phyloP scores from a whole-genome alignment of 2,329 filamentous ascomycete genomes.

The Aspergillus niger region DNA sequence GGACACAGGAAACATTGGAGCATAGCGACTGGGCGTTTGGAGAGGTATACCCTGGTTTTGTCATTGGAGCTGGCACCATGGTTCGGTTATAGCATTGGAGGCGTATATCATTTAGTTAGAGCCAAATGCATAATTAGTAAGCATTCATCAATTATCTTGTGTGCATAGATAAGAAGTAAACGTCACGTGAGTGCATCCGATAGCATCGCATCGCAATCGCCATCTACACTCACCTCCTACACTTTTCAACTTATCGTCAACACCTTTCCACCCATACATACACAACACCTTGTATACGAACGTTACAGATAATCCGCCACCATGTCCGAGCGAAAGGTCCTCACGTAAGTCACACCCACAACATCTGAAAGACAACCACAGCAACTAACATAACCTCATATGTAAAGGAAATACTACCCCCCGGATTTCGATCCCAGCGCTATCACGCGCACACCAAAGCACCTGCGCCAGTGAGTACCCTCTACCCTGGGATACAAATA shows the following conservation, averaged over 20 bases:
- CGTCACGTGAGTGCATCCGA: no score
- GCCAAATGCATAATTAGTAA: neutral
- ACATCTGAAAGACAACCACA: neutral
- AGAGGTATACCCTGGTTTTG: constrained; percentile 8
- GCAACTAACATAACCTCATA: constrained; percentile 1
- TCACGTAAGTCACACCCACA: neutral
- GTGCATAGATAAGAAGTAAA: neutral
- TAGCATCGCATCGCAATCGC: constrained; percentile 4
- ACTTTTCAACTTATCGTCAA: neutral
- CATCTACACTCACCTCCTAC: neutral
- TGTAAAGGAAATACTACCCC: constrained; percentile 54
- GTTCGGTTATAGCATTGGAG: neutral
- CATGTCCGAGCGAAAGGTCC: constrained; percentile 69
- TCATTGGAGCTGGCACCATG: neutral
- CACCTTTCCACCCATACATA: neutral
- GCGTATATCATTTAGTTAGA: neutral
- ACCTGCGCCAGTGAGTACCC: constrained; percentile 47
- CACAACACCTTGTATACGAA: neutral
- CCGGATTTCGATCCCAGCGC: constrained; percentile 88
- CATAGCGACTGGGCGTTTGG: constrained; percentile 10
- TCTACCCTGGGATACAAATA: neutral
- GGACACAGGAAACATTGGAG: neutral
- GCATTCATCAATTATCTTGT: neutral
- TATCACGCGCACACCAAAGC: constrained; percentile 66
- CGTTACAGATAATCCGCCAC: constrained; percentile 26